phyloP scores from a whole-genome alignment of 2,329 filamentous ascomycete species.

The Alternaria rosae region DNA sequence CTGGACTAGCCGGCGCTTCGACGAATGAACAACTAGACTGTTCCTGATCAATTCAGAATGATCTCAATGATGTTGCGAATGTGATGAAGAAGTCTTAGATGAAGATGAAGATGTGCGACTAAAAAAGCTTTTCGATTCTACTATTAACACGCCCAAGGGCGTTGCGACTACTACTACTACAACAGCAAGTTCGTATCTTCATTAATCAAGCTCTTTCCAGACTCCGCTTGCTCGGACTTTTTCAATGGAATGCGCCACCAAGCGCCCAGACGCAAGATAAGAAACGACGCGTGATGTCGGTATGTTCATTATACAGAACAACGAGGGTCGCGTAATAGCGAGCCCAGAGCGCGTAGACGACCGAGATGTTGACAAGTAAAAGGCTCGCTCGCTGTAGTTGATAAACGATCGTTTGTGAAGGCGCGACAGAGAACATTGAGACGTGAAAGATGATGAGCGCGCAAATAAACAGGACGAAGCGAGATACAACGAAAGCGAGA shows the following conservation, averaged over 20 bases:
- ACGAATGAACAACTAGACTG: slow-evolving; percentile 41
- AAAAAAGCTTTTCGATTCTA: background rate
- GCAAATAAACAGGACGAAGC: background rate
- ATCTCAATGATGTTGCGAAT: background rate
- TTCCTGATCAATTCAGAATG: background rate
- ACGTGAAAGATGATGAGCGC: background rate
- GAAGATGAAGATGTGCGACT: no score
- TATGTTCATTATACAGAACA: background rate
- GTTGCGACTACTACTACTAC: background rate
- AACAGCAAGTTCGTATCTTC: slow-evolving; percentile 1
- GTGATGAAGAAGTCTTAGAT: background rate
- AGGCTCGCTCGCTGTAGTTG: background rate
- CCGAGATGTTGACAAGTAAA: background rate
- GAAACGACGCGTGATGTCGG: background rate
- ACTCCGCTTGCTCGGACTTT: background rate
- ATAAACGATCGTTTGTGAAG: background rate
- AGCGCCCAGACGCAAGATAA: background rate
- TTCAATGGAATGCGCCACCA: background rate
- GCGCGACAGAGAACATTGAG: background rate
- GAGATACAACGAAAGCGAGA: background rate
- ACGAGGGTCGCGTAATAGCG: background rate
- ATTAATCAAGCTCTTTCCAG: background rate
- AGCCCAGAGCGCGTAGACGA: no score
- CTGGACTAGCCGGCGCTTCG: slow-evolving; percentile 45
- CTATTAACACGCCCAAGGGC: background rate